Evolutionary conservation across 257 asterid species (phyloP), one percentile per base, ranked within the genome.

Genomic region (Nicotiana attenuata): DNA sequence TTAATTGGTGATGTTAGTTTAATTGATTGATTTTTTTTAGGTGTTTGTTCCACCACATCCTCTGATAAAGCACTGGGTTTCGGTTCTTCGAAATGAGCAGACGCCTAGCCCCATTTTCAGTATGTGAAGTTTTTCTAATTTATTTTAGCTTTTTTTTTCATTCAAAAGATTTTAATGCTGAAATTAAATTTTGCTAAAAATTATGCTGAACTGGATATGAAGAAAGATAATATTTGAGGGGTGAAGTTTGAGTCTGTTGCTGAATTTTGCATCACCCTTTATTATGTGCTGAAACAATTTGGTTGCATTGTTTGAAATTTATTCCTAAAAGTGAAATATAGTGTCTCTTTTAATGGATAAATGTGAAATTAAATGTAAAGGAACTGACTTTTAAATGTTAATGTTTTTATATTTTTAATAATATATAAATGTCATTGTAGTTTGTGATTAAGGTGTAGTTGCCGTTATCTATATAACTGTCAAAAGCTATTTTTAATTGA

Each of bases 11-110:
- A 56, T 84, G 52, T 75, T 68, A 41, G 45, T 52, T 60, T 38
- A 77, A 9, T 82, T 35, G 66, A 29, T 82, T 26, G 31, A 10
- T 15, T 45, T 16, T 55, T 16, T 17, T 53, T 78, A 96, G 99
- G 97, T 94, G 63, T 94, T 89, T 88, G 99, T 96, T 68, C 99
- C 99, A 67, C 98, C 97, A 20, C 99, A 96, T 87, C 97, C 98
- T 73, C 86, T 94, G 84, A 92, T 96, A 71, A 94, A 96, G 91
- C 99, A 96, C 83, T 96, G 99, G 99, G 87, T 96, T 88, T 90
- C 99, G 31, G 96, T 96, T 86, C 92, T 96, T 82, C 92, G 99
- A 84, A 96, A 94, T 81, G 97, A 88, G 85, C 92, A 96, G 87
- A 96, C 99, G 9, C 98, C 98, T 83, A 82, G 86, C 83, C 91